phyloP scores from a whole-genome alignment of 1,139 yeast genomes.

The Geotrichum restrictum region DNA sequence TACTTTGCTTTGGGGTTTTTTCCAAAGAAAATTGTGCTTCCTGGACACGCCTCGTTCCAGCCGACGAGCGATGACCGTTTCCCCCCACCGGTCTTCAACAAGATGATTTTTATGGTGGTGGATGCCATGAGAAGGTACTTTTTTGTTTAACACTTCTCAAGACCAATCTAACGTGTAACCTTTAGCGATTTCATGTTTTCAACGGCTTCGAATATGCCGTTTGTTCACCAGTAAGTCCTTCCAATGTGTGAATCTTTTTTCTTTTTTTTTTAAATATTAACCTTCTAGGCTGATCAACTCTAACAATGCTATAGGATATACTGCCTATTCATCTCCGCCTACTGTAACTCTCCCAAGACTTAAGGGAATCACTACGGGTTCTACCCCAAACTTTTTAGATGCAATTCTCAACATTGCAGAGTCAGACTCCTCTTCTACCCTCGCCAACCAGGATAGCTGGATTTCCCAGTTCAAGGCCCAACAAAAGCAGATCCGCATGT shows the following conservation, averaged over 20 bases:
- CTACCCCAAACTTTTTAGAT: constrained; percentile 90
- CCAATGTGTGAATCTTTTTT: background rate
- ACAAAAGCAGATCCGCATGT: constrained; percentile 63
- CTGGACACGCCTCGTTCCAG: constrained; percentile 46
- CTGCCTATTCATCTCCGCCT: constrained; percentile 92
- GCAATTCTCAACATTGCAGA: constrained; percentile 93
- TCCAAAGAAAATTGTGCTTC: constrained; percentile 73
- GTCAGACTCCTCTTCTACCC: constrained; percentile 73
- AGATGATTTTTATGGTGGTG: constrained; percentile 74
- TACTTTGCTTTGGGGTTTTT: constrained; percentile 79
- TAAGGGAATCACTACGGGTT: constrained; percentile 92
- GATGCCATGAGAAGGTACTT: constrained; percentile 67
- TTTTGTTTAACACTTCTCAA: background rate
- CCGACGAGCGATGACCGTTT: constrained; percentile 28
- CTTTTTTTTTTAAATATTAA: background rate
- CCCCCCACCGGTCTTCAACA: constrained; percentile 53
- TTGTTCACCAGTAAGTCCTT: constrained; percentile 49
- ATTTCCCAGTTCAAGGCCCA: constrained; percentile 53
- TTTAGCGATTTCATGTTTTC: constrained; percentile 73
- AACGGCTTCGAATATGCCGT: constrained; percentile 56
- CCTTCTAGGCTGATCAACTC: constrained; percentile 45
- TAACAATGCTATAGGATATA: constrained; percentile 77
- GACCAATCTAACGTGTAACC: background rate
- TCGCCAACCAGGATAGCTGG: constrained; percentile 84
- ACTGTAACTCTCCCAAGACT: constrained; percentile 92